Base-by-base conservation (phyloP, 768 basidiomycete species). In the Austroboletus eburneus region DNA sequence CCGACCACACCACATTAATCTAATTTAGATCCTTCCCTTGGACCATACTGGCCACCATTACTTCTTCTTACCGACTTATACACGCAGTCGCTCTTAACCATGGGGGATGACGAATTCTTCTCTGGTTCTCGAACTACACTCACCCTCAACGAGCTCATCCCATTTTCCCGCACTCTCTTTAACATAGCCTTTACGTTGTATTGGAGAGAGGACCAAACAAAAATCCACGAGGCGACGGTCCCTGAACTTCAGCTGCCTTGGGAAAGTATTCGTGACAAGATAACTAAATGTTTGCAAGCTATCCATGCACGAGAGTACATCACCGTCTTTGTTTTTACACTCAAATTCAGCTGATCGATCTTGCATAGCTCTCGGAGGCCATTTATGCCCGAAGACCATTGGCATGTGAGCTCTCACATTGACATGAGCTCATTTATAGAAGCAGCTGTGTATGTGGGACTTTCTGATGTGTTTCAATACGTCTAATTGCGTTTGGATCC, bases 71-170 rank as follows among this genome's bases (percentile, higher is more conserved):
- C 80, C 2, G 85, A 94, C 42, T 64, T 96, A 10, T 95, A 96
- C 65, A 76, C 81, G 2, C 87, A 94, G 49, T 79, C 83, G 1
- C 76, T 98, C 25, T 72, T 91, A 25, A 92, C 92, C 1, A 89
- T 98, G 77, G 90, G 90, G 1, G 96, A 99, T 57, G 95, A 97
- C 66, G 96, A 98, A 63, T 98, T 98, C 70, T 96, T 96, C 62
- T 79, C 81, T 2, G 50, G 47, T 41, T 60, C 66, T n/a, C 70
- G 83, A 17, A 95, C 93, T 51, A 87, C 93, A 0, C 75, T 98
- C 2, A 73, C 75, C 0, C 63, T 94, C 8, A 91, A 95, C 56
- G 96, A 98, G 54, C 74, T 97, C 18, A 68, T 74, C 25, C 71
- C 76, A 4, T 80, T 95, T 49, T 87, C 85, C 14, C 76, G 79